phyloP scores from a whole-genome alignment of 371 early-diverging fungal species.

The Catenaria anguillulae region DNA sequence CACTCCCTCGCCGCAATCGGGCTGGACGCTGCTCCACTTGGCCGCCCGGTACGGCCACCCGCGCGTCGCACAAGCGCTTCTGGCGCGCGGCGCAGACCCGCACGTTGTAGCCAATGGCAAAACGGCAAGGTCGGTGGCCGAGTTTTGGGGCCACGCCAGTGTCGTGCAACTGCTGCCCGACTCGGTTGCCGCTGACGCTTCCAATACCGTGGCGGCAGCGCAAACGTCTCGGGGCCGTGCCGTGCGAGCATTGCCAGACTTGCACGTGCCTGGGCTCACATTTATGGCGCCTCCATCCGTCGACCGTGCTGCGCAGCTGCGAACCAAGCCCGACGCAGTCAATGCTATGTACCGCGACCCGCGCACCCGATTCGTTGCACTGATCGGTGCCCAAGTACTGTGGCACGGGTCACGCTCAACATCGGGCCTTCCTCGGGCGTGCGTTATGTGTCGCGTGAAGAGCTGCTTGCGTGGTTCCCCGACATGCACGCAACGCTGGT shows the following conservation, averaged over 20 bases:
- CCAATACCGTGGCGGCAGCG: too few species aligned
- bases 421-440: too few species aligned
- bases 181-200: not conserved
- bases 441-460: not conserved
- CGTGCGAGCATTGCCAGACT: too few species aligned
- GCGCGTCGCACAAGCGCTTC: not conserved
- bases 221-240: too few species aligned
- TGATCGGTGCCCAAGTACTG: not conserved
- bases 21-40: not conserved
- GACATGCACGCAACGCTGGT: too few species aligned
- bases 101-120: not conserved
- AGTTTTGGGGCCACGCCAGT: not conserved
- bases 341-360: constrained; percentile 4
- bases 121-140: not conserved
- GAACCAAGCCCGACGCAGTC: not conserved
- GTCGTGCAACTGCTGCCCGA: not conserved
- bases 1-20: not conserved
- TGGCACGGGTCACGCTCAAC: too few species aligned
- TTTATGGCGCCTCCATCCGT: not conserved
- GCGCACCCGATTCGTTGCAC: not conserved
- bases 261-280: too few species aligned
- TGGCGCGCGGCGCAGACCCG: not conserved
- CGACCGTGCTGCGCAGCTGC: not conserved
- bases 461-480: not conserved
- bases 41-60: not conserved